These are phyloP conservation scores for Ophiostoma tasmaniense DNA, from an alignment of 2,329 filamentous ascomycete genomes.

Conservation along the genomic window DNA sequence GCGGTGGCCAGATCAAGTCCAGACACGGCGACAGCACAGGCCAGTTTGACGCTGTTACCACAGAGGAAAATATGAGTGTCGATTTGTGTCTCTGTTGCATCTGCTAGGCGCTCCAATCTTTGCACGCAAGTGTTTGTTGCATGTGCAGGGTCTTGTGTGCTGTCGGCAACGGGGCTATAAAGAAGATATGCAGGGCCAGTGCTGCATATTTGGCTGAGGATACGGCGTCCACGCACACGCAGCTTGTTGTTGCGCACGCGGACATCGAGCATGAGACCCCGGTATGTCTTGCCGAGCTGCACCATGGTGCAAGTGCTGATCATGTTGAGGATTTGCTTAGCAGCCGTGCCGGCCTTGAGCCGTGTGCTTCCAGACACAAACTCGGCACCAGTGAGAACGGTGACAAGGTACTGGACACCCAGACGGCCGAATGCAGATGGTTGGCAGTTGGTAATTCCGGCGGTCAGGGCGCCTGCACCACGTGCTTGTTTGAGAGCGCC, in stretches of 20 bases:
- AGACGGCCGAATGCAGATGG: conserved; percentile 25
- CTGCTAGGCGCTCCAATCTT: neutral
- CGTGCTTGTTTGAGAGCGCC: conserved; percentile 31
- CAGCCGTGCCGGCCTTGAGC: conserved; percentile 37
- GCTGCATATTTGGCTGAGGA: conserved; percentile 14
- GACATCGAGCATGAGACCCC: conserved; percentile 16
- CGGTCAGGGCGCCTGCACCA: conserved; percentile 29
- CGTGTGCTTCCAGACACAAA: conserved; percentile 37
- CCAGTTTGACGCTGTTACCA: conserved; percentile 12
- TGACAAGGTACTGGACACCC: conserved; percentile 27
- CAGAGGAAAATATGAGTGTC: conserved; percentile 14
- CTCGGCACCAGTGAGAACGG: conserved; percentile 33
- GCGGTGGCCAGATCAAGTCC: conserved; percentile 12
- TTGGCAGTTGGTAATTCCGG: conserved; percentile 31
- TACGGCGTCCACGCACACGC: conserved; percentile 12
- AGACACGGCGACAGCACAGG: conserved; percentile 16
- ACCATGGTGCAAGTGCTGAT: conserved; percentile 37
- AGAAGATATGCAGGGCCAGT: conserved; percentile 7
- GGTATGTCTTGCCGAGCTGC: conserved; percentile 33
- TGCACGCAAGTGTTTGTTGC: neutral
- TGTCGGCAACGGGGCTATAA: neutral
- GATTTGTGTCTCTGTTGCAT: conserved; percentile 1
- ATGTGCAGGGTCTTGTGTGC: neutral
- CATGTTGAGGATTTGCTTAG: conserved; percentile 38
- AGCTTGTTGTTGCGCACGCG: conserved; percentile 17